These are phyloP conservation scores for Panicum virgatum DNA, from an alignment of 202 grass and related monocot genomes.

Conservation along the genomic window DNA sequence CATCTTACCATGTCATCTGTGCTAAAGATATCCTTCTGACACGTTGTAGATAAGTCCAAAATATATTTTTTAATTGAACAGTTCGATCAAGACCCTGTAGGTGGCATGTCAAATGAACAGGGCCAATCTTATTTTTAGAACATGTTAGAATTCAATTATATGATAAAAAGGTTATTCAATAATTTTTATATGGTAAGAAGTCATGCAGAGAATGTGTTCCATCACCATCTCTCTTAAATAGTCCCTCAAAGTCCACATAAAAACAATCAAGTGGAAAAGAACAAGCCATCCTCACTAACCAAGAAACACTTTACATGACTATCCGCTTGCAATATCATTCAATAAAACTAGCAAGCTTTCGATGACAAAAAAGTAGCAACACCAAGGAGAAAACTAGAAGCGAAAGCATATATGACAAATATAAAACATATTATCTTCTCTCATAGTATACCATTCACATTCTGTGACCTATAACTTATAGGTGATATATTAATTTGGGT, in stretches of 20 bases:
- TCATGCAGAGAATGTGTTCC: not conserved
- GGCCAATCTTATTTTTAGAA: not conserved
- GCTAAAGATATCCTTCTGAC: not conserved
- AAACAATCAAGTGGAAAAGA: not conserved
- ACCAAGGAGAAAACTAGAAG: not conserved
- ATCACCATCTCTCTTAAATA: not conserved
- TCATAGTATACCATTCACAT: too few species aligned
- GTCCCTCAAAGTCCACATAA: not conserved
- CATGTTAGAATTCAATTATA: not conserved
- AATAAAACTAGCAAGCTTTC: not conserved
- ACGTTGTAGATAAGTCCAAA: not conserved
- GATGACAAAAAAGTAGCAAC: not conserved
- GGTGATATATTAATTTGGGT: not conserved
- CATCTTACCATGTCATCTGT: not conserved
- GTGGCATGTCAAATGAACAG: not conserved
- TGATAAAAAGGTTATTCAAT: not conserved
- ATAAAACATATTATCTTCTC: too few species aligned
- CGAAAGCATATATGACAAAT: not conserved
- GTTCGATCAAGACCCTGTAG: not conserved
- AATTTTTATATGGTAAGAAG: not conserved
- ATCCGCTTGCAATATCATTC: not conserved
- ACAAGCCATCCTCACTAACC: not conserved
- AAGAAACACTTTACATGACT: not conserved
- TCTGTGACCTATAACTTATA: not conserved
- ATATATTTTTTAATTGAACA: too few species aligned